phyloP scores from a whole-genome alignment of 768 basidiomycete species.

The Trametopsis cervina region DNA sequence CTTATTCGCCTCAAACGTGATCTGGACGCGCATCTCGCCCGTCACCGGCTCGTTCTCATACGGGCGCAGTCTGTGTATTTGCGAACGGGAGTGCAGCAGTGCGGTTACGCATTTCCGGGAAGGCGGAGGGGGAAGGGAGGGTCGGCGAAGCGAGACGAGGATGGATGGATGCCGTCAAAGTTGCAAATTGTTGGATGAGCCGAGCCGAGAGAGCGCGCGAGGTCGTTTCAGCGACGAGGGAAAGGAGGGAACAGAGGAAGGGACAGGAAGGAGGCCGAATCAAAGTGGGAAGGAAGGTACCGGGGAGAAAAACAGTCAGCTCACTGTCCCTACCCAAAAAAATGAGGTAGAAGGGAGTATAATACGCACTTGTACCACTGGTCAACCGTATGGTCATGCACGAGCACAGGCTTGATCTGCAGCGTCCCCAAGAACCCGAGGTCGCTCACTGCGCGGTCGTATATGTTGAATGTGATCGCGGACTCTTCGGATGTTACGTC shows the following conservation, averaged over 20 bases:
- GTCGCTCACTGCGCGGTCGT: slow-evolving; percentile 77
- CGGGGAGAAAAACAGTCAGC: background rate
- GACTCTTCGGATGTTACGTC: slow-evolving; percentile 91
- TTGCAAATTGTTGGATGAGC: too few species aligned
- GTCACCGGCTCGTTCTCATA: slow-evolving; percentile 78
- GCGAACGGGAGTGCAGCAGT: background rate
- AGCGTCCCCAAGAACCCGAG: slow-evolving; percentile 88
- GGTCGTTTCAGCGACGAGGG: too few species aligned
- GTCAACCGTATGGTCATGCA: slow-evolving; percentile 94
- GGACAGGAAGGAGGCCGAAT: too few species aligned
- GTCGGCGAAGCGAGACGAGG: slow-evolving; percentile 12
- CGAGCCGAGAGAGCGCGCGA: too few species aligned
- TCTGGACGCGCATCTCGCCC: slow-evolving; percentile 91
- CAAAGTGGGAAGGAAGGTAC: background rate
- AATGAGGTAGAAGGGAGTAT: slow-evolving; percentile 9
- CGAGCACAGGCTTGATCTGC: slow-evolving; percentile 83
- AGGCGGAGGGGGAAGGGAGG: slow-evolving; percentile 4
- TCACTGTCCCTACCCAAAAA: slow-evolving; percentile 1
- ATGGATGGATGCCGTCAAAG: slow-evolving; percentile 13
- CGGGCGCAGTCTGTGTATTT: slow-evolving; percentile 57
- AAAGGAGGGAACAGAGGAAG: too few species aligned
- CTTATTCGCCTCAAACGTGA: slow-evolving; percentile 89
- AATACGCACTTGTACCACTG: slow-evolving; percentile 89
- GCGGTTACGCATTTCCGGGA: background rate
- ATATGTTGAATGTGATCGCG: slow-evolving; percentile 80